Evolutionary conservation across 805 yeast species (phyloP).

Genomic region (Babjeviella inositovora): DNA sequence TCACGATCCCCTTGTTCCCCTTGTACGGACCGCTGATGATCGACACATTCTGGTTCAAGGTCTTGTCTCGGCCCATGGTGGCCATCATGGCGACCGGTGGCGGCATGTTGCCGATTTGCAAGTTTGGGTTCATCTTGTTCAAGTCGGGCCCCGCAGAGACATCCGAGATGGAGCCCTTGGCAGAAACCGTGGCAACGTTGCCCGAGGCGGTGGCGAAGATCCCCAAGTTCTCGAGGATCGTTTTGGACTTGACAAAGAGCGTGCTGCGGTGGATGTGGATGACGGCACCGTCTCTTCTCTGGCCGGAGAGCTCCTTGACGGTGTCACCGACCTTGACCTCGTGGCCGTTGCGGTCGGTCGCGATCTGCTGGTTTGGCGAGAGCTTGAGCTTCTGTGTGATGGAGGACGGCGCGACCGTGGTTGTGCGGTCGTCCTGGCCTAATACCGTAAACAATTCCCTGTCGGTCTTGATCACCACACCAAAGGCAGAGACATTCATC

Average conservation of each 20-base stretch:
- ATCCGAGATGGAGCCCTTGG: slow-evolving; percentile 60
- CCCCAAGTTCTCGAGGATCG: slow-evolving; percentile 74
- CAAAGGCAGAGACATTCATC: slow-evolving; percentile 72
- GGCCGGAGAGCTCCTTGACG: slow-evolving; percentile 74
- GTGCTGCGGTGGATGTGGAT: slow-evolving; percentile 72
- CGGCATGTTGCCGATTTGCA: slow-evolving; percentile 26
- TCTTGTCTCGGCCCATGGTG: slow-evolving; percentile 65
- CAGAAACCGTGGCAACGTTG: slow-evolving; percentile 70
- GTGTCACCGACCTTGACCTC: slow-evolving; percentile 85
- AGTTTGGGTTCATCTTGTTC: slow-evolving; percentile 74
- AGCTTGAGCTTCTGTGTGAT: slow-evolving; percentile 63
- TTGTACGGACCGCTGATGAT: slow-evolving; percentile 86
- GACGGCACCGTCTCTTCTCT: slow-evolving; percentile 77
- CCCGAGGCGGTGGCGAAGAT: slow-evolving; percentile 69
- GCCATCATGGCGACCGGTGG: slow-evolving; percentile 39
- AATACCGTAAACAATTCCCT: slow-evolving; percentile 72
- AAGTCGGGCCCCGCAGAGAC: slow-evolving; percentile 45
- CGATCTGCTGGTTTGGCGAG: slow-evolving; percentile 53
- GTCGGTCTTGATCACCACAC: slow-evolving; percentile 81
- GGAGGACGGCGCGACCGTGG: slow-evolving; percentile 64
- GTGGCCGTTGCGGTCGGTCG: slow-evolving; percentile 75
- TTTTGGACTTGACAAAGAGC: slow-evolving; percentile 69
- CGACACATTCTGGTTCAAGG: slow-evolving; percentile 72
- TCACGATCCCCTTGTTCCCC: slow-evolving; percentile 86
- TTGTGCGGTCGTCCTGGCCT: slow-evolving; percentile 65